Percentiles rank a stretch among this genome's conserved stretches.
Evolutionary conservation across 2,329 filamentous ascomycete species (phyloP).

Genomic region (Trichoderma atrobrunneum): DNA sequence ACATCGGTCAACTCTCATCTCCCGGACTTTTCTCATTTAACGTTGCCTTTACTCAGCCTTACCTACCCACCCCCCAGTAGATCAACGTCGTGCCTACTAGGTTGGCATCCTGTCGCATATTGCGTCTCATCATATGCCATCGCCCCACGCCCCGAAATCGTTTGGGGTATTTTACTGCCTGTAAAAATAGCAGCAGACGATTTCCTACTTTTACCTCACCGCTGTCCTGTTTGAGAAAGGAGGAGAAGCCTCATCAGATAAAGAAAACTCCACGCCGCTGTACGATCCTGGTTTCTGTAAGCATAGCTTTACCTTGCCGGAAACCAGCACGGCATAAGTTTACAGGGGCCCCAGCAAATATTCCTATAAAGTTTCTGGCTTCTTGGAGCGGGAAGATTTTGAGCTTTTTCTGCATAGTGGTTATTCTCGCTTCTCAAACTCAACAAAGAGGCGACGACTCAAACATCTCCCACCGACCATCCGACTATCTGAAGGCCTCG

Average conservation of each 20-base stretch:
- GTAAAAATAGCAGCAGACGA: not conserved
- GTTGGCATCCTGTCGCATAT: slow-evolving; percentile 22
- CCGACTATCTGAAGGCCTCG: not conserved
- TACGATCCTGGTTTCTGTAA: slow-evolving; percentile 24
- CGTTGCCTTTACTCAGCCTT: slow-evolving; percentile 5
- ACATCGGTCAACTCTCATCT: not conserved
- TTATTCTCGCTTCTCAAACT: not conserved
- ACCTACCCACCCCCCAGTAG: slow-evolving; percentile 15
- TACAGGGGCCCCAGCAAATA: not conserved
- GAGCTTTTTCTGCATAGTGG: not conserved
- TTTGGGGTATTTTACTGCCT: not conserved
- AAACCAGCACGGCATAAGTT: slow-evolving; percentile 9
- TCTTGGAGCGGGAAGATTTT: not conserved
- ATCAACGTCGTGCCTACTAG: slow-evolving; percentile 17
- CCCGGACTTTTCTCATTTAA: not conserved
- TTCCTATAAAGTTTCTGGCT: not conserved
- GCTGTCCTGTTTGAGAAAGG: not conserved
- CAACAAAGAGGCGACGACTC: not conserved
- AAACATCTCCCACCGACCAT: not conserved
- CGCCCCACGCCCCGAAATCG: slow-evolving; percentile 21
- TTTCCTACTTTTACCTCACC: not conserved
- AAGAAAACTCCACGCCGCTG: not conserved
- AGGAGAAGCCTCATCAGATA: not conserved
- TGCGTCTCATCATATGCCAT: slow-evolving; percentile 23
- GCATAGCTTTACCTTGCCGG: not conserved